Evolutionary conservation across 257 asterid species (phyloP).

Genomic region (Jasminum sambac): DNA sequence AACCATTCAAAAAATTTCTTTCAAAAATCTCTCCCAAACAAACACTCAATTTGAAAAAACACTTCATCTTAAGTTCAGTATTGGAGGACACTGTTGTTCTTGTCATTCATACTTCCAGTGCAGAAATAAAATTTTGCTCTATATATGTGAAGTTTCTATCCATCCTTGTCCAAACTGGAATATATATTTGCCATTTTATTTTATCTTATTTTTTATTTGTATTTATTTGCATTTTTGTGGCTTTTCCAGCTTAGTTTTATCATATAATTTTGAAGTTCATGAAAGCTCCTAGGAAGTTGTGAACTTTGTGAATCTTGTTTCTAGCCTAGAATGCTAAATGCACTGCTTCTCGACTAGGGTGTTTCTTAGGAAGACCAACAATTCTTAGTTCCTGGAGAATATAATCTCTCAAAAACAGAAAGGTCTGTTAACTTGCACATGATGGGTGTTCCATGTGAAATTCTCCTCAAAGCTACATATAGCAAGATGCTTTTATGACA

Average conservation of each 20-base stretch:
- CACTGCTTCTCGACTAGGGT: not conserved
- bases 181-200: not conserved
- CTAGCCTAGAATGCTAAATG: not conserved
- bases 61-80: not conserved
- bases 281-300: too few species aligned
- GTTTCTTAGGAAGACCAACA: not conserved
- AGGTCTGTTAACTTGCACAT: not conserved
- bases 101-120: not conserved
- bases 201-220: too few species aligned
- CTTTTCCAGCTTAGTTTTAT: not conserved
- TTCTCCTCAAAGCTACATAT: not conserved
- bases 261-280: not conserved
- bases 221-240: not conserved
- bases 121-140: constrained; percentile 6
- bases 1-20: too few species aligned
- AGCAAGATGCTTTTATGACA: constrained; percentile 16
- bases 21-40: too few species aligned
- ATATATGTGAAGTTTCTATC: not conserved
- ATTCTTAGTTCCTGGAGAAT: not conserved
- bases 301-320: not conserved
- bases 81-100: not conserved
- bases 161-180: constrained; percentile 5
- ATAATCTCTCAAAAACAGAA: not conserved
- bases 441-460: not conserved
- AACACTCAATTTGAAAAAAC: not conserved